These are phyloP conservation scores for Phytophthora litchii DNA, from an alignment of 352 stramenopile genomes.

Conservation along the genomic window DNA sequence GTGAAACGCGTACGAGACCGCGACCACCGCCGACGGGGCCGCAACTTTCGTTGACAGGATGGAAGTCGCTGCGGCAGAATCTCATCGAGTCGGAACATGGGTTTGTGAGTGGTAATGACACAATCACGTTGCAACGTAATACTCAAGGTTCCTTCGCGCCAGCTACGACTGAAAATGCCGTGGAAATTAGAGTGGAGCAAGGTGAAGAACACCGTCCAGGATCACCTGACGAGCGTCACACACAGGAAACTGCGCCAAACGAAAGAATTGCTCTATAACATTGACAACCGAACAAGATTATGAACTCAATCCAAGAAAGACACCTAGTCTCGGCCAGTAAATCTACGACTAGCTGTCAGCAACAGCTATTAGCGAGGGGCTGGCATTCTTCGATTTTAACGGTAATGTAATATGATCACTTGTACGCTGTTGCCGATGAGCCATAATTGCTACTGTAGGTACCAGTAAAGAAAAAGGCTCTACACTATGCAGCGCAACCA, in stretches of 20 bases:
- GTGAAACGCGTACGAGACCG: conserved; percentile 9
- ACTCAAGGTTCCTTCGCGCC: conserved; percentile 1
- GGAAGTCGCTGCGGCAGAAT: conserved; percentile 61
- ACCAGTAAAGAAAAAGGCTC: too few relatives aligned
- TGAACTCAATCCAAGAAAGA: conserved; percentile 4
- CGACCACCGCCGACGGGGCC: conserved; percentile 34
- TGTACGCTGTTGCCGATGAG: conserved; percentile 15
- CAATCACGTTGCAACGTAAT: conserved; percentile 19
- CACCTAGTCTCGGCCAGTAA: conserved; percentile 7
- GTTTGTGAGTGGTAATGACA: conserved; percentile 21
- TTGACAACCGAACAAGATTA: not conserved
- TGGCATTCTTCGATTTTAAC: conserved; percentile 11
- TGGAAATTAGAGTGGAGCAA: conserved; percentile 30
- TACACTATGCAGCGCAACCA: not conserved
- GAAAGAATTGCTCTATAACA: conserved; percentile 15
- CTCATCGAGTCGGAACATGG: conserved; percentile 55
- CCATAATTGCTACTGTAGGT: too few relatives aligned
- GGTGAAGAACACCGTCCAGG: conserved; percentile 30
- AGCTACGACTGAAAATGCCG: conserved; percentile 3
- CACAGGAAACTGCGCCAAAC: conserved; percentile 13
- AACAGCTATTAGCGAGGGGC: conserved; percentile 15
- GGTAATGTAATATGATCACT: conserved; percentile 33
- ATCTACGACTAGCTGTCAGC: conserved; percentile 8
- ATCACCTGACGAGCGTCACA: conserved; percentile 20
- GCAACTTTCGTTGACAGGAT: conserved; percentile 50